Base-by-base conservation (phyloP, 164 flowering plant species). In the Stephania cephalantha region DNA sequence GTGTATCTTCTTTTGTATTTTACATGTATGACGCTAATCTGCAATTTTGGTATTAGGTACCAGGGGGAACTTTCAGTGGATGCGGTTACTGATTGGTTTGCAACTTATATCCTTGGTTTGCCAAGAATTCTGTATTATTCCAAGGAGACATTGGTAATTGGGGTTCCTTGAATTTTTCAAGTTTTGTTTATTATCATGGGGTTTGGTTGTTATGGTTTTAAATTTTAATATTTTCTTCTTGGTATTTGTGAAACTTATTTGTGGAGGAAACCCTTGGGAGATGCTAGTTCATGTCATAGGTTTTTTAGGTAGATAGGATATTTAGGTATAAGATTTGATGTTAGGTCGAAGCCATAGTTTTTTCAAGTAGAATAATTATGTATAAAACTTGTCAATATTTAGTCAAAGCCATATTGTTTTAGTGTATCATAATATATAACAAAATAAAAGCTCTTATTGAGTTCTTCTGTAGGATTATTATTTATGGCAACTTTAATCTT, bases 31-130 rank as follows among this genome's bases (percentile, higher is more conserved):
- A 12, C 63, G 31, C 67, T n/a, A 31, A 42, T 63, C 25, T 13
- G 61, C 25, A 55, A 18, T 45, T 65, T 77, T 75, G 35, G 42
- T 81, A 46, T 22, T 82, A 95, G 99, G 92, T 96, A 87, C 78
- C 79, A 87, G 3, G 99, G 93, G 76, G 90, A 91, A 66, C 92
- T 88, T 22, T 86, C 92, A 53, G 89, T 85, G 73, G 95, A 96
- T 88, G 87, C 91, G 61, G 83, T 94, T 79, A 85, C 87, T 55
- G 93, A 94, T 81, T 96, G 99, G 99, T 84, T 94, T 85, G 86
- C 93, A 46, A 87, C 94, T 72, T 69, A 61, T 20, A 82, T 94
- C 75, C 90, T 94, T 58, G 75, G 85, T 71, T 85, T 96, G 75
- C 99, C 99, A 81, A 92, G 93, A 67, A 89, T 96, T 77, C 79